Percentiles rank a stretch among this genome's conserved stretches.
phyloP scores from a whole-genome alignment of 2,329 filamentous ascomycete species.

The Rhynchosporium graminicola region DNA sequence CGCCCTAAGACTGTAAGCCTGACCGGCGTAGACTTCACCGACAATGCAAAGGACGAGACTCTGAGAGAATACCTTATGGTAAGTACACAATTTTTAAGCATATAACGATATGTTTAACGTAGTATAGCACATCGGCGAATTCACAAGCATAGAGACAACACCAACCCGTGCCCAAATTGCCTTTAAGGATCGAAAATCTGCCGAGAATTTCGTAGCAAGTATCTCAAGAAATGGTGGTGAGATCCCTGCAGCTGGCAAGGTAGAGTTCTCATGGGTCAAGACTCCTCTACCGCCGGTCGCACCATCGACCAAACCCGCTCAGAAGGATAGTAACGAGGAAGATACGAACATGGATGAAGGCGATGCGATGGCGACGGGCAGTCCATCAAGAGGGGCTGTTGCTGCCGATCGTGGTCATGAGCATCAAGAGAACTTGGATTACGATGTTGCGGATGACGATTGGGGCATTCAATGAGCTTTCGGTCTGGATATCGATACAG shows the following conservation, averaged over 20 bases:
- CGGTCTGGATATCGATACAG: neutral
- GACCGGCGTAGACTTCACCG: constrained; percentile 63
- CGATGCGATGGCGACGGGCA: constrained; percentile 37
- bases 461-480: constrained; percentile 27
- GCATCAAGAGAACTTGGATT: constrained; percentile 41
- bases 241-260: constrained; percentile 63
- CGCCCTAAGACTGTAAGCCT: constrained; percentile 69
- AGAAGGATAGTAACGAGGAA: constrained; percentile 23
- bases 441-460: constrained; percentile 47
- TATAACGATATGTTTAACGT: constrained; percentile 19
- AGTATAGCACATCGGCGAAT: constrained; percentile 60
- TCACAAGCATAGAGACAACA: constrained; percentile 56
- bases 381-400: constrained; percentile 19
- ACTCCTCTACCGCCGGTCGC: constrained; percentile 36
- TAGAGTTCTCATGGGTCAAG: constrained; percentile 66
- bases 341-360: constrained; percentile 37
- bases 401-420: constrained; percentile 23
- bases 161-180: constrained; percentile 54
- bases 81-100: constrained; percentile 40
- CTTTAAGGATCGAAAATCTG: constrained; percentile 69
- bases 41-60: constrained; percentile 63
- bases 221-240: constrained; percentile 47
- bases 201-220: constrained; percentile 65
- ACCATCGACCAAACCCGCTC: constrained; percentile 15
- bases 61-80: constrained; percentile 72